A percentile compares a stretch with the other conserved stretches of the same genome.
Evolutionary conservation across 2,329 filamentous ascomycete genomes (phyloP).

Genomic region (Penicillium italicum): DNA sequence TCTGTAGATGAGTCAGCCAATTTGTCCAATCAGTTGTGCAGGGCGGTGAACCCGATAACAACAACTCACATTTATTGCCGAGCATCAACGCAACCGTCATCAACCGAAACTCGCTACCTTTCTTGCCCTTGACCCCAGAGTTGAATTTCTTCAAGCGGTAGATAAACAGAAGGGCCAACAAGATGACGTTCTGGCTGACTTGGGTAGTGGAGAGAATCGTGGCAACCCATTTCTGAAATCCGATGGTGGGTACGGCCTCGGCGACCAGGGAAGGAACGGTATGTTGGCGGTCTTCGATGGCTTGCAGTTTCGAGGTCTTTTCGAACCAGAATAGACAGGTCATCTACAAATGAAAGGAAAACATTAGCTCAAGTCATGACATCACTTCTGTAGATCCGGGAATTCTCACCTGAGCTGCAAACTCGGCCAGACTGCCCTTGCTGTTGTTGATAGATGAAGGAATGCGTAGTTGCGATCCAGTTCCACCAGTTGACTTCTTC

Average conservation of each 20-base stretch:
- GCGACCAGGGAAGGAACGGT: constrained; percentile 57
- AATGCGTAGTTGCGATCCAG: constrained; percentile 60
- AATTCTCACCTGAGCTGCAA: constrained; percentile 68
- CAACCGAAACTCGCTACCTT: constrained; percentile 87
- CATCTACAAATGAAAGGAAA: constrained; percentile 55
- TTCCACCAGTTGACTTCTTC: constrained; percentile 31
- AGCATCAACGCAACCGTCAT: constrained; percentile 95
- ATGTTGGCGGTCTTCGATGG: constrained; percentile 59
- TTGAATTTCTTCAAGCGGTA: constrained; percentile 90
- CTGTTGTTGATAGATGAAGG: constrained; percentile 71
- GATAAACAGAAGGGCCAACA: constrained; percentile 86
- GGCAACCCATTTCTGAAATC: constrained; percentile 91
- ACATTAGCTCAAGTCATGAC: background rate
- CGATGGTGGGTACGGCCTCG: constrained; percentile 71
- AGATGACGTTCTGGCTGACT: constrained; percentile 90
- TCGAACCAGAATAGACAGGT: constrained; percentile 99
- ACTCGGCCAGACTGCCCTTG: constrained; percentile 74
- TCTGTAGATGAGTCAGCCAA: constrained; percentile 50
- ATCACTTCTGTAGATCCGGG: background rate
- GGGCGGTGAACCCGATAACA: constrained; percentile 23
- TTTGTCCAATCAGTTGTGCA: background rate
- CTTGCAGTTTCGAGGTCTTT: constrained; percentile 71
- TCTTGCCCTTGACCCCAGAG: constrained; percentile 81
- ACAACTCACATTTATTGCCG: constrained; percentile 82
- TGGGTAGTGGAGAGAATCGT: constrained; percentile 90